Evolutionary conservation across 2,329 filamentous ascomycete genomes (phyloP), one percentile per base, ranked within the genome.

Genomic region (Ascochyta koolunga): DNA sequence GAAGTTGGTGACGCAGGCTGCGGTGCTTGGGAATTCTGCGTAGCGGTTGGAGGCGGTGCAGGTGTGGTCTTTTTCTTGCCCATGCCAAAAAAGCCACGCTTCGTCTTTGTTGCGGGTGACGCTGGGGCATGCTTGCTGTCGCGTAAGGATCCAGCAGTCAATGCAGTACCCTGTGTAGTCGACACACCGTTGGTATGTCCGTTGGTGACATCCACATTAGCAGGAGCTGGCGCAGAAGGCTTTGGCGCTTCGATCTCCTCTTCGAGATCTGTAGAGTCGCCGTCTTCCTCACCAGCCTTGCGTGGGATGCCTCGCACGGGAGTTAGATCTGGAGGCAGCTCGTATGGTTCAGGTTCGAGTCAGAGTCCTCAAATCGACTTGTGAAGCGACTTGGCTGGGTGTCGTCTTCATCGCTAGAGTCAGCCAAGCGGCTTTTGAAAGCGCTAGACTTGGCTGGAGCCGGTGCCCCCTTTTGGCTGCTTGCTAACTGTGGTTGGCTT

Each of bases 341-440:
- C 62, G 55, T 78, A 69, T 13, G 79, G 79, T 40, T 89, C 86
- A 44, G 77, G 73, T 35, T 89, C 87, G 50, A 75, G 24, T 80
- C 78, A 40, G 79, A 81, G 54, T 82, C 79, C 1, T 72, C 78
- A 53, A 81, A 81, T 5, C 80, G 76, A 55, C 78, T 80, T 46
- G 74, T 70, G 66, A 80, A 81, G 11, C 61, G 65, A 5, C 59
- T 63, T 16, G 71, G 63, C 10, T 65, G 56, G 10, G 67, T 66
- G 5, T 69, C 70, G 2, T 79, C 78, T 27, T 79, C 77, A 38
- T 91, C 88, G 65, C 89, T 91, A 1, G 89, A 91, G 64, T 91
- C 87, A 1, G 79, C 85, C 63, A 91, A 89, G 1, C 88, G 86
- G 65, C 70, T 75, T 50, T 67, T 69, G 59, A 74, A 72, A 24